Evolutionary conservation across 2,329 filamentous ascomycete species (phyloP), one percentile per base, ranked within the genome.

Genomic region (Tolypocladium ophioglossoides): DNA sequence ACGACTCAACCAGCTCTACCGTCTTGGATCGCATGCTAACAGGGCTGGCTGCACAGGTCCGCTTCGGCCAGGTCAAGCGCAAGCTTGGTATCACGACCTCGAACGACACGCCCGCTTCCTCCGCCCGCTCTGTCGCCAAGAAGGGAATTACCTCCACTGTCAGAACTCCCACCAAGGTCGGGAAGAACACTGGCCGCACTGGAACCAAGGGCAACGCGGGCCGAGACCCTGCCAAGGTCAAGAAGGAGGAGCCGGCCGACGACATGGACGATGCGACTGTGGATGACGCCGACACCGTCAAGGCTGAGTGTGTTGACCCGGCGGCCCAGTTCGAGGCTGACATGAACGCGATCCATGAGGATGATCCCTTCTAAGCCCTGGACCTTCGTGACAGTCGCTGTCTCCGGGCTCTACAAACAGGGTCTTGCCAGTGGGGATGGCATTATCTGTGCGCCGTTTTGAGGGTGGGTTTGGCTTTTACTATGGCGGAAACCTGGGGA

Each of bases 61-160:
- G 78, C 48, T 80, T 74, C 54, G 70, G 74, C 4, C 76, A 80
- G 56, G 72, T 80, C 56, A 78, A 74, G 63, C 66, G 68, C 48
- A 77, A 78, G 64, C 66, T 75, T 0, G 71, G 71, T 3, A 67
- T 76, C 41, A 27, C 37, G 6, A 41, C 49, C 16, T 61, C 61
- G 39, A 63, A 62, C 55, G 66, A 68, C 6, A 48, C 58, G 2
- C 41, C 57, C 12, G 41, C 52, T 6, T 56, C 58, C 2, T 53
- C 56, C 3, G 14, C 41, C 40, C 59, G 58, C 6, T 51, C 56
- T 2, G 54, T 53, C 54, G 59, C 35, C 57, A 69, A 65, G 57
- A 68, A 64, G 56, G 52, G 35, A 39, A 20, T 52, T 9, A 38
- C 50, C 16, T 35, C 55, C 44, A 24, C 34, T 12, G 44, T 44